Evolutionary conservation across 805 yeast genomes (phyloP).

Genomic region (Candida argentea): DNA sequence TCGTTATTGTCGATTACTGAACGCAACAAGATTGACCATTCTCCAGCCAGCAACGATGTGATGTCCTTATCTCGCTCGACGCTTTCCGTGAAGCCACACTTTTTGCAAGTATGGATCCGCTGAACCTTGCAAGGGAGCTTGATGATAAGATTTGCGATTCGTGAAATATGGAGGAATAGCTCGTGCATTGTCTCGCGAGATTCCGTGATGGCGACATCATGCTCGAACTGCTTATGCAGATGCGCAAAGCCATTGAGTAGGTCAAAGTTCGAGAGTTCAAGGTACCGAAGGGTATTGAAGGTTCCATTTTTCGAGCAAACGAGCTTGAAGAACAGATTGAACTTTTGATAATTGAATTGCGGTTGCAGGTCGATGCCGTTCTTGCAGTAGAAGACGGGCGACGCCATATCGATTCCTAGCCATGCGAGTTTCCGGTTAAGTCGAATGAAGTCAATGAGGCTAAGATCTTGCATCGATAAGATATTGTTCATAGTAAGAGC

Average conservation of each 20-base stretch:
- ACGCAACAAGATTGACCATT: slow-evolving; percentile 11
- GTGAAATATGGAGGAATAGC: slow-evolving; percentile 8
- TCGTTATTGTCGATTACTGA: slow-evolving; percentile 8
- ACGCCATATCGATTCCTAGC: slow-evolving; percentile 38
- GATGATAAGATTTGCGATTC: slow-evolving; percentile 14
- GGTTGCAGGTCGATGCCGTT: slow-evolving; percentile 7
- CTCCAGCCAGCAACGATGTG: slow-evolving; percentile 6
- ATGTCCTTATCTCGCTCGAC: slow-evolving; percentile 2
- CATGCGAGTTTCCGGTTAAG: slow-evolving; percentile 23
- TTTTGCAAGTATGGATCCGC: slow-evolving; percentile 18
- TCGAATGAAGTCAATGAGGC: slow-evolving; percentile 38
- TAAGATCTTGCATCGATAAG: slow-evolving; percentile 35
- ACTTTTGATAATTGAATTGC: slow-evolving; percentile 22
- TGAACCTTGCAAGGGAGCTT: slow-evolving; percentile 14
- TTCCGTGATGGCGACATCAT: slow-evolving; percentile 9
- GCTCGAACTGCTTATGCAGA: slow-evolving; percentile 1
- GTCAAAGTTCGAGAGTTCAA: slow-evolving; percentile 24
- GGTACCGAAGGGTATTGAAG: slow-evolving; percentile 15
- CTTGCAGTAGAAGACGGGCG: slow-evolving; percentile 30
- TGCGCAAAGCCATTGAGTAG: slow-evolving; percentile 10
- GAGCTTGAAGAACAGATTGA: slow-evolving; percentile 15
- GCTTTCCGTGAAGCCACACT: slow-evolving; percentile 18
- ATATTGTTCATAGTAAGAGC: slow-evolving; percentile 28
- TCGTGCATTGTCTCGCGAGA: slow-evolving; percentile 13
- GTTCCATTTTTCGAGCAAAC: slow-evolving; percentile 27